Evolutionary conservation across 495 filamentous ascomycete genomes (phyloP).

Genomic region (Bacidia rubella): DNA sequence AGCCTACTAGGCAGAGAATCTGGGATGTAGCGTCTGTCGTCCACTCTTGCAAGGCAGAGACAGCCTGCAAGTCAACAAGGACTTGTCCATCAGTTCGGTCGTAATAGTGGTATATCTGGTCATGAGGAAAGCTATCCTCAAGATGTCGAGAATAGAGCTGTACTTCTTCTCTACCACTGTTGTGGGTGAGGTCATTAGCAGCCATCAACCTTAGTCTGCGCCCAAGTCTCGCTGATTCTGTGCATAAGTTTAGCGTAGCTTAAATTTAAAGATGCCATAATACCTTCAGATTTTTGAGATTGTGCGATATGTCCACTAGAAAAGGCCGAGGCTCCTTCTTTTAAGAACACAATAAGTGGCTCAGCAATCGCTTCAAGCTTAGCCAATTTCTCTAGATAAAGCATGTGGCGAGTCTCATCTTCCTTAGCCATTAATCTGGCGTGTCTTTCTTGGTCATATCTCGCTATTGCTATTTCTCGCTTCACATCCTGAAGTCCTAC

Average conservation of each 20-base stretch:
- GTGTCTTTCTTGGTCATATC: neutral
- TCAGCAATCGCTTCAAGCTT: neutral
- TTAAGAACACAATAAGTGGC: no score
- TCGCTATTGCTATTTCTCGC: no score
- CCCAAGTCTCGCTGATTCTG: neutral
- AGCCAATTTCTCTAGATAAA: neutral
- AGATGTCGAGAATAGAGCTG: slow-evolving; percentile 32
- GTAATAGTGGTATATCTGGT: slow-evolving; percentile 27
- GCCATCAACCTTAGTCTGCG: neutral
- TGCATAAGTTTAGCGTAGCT: no score
- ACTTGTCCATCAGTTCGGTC: slow-evolving; percentile 19
- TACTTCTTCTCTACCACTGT: slow-evolving; percentile 22
- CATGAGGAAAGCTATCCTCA: slow-evolving; percentile 30
- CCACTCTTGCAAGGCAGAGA: slow-evolving; percentile 29
- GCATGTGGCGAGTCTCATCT: neutral
- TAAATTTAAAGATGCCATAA: no score
- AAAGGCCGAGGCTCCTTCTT: neutral
- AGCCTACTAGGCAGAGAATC: slow-evolving; percentile 28
- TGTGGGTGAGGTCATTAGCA: neutral
- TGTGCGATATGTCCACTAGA: neutral
- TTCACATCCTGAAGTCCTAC: no score
- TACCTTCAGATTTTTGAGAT: neutral
- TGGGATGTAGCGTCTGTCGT: slow-evolving; percentile 26
- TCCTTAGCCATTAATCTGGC: neutral
- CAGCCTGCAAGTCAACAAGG: slow-evolving; percentile 25